Conservation (phyloP, 2,329 filamentous ascomycete species). For the Botryosphaeria agaves region DNA sequence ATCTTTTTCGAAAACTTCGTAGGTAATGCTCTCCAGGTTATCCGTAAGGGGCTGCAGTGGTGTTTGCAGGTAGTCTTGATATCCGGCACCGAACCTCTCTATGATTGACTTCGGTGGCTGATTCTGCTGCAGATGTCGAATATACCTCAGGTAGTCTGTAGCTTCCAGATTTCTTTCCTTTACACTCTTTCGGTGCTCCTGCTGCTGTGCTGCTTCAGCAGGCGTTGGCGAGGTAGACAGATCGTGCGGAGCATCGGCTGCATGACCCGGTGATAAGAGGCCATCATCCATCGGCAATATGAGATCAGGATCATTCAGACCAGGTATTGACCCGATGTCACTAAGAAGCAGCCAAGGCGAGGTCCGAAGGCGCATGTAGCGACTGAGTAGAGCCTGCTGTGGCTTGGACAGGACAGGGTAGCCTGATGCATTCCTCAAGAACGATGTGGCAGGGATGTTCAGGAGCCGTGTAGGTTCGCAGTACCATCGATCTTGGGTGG, state of each 20-base stretch:
- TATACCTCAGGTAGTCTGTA: conserved; percentile 57
- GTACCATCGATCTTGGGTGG: conserved; percentile 42
- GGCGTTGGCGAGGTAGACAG: conserved; percentile 37
- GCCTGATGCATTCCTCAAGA: conserved; percentile 39
- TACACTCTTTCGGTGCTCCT: conserved; percentile 10
- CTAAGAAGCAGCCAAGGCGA: conserved; percentile 43
- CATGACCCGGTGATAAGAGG: conserved; percentile 24
- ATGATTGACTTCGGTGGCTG: conserved; percentile 50
- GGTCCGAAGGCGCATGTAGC: conserved; percentile 38
- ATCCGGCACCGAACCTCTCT: conserved; percentile 51
- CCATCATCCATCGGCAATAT: conserved; percentile 18
- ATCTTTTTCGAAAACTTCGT: conserved; percentile 97
- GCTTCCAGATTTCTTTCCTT: conserved; percentile 35
- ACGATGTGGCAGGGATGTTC: conserved; percentile 33
- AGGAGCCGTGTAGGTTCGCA: conserved; percentile 44
- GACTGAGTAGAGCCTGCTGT: conserved; percentile 39
- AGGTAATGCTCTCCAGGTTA: conserved; percentile 92
- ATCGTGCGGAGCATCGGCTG: conserved; percentile 13
- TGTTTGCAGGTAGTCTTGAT: conserved; percentile 91
- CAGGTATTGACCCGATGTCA: conserved; percentile 38
- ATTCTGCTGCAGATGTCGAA: conserved; percentile 67
- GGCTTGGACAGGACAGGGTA: conserved; percentile 40
- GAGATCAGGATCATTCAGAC: conserved; percentile 22
- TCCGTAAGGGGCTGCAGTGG: conserved; percentile 89
- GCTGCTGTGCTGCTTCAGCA: conserved; percentile 39